Evolutionary conservation across 306 rosid species (phyloP).

Genomic region (Vicia sativa): DNA sequence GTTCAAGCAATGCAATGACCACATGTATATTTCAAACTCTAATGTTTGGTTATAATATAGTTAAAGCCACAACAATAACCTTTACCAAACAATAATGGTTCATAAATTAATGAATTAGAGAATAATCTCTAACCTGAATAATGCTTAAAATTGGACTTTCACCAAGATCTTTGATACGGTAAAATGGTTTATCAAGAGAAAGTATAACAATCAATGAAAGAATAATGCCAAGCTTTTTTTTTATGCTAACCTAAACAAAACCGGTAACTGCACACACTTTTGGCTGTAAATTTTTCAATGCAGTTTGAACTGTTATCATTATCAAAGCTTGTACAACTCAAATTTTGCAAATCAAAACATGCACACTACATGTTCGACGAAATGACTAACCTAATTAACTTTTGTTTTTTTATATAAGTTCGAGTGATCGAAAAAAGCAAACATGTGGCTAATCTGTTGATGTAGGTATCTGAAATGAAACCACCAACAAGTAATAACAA

Average conservation of each 20-base stretch:
- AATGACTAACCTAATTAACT: background rate
- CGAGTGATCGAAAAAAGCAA: too few relatives aligned
- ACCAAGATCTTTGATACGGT: slow-evolving; percentile 57
- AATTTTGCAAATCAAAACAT: background rate
- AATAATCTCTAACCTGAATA: too few relatives aligned
- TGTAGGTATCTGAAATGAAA: too few relatives aligned
- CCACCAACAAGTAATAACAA: too few relatives aligned
- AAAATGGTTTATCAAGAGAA: slow-evolving; percentile 73
- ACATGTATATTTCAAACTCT: too few relatives aligned
- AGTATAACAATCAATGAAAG: slow-evolving; percentile 55
- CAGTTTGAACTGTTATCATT: slow-evolving; percentile 65
- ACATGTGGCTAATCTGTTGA: too few relatives aligned
- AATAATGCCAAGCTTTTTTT: slow-evolving; percentile 56
- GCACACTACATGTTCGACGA: background rate
- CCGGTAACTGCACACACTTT: slow-evolving; percentile 52
- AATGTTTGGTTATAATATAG: too few relatives aligned
- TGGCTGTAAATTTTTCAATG: slow-evolving; percentile 54
- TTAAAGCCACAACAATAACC: slow-evolving; percentile 79
- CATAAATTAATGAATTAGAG: background rate
- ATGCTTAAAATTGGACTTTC: slow-evolving; percentile 15
- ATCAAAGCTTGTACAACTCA: slow-evolving; percentile 52
- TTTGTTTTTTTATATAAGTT: too few relatives aligned
- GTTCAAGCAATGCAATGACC: too few relatives aligned
- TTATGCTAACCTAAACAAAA: slow-evolving; percentile 71
- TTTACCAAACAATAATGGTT: slow-evolving; percentile 29